phyloP scores from a whole-genome alignment of 2,329 filamentous ascomycete species.

The Penicillium sp. region DNA sequence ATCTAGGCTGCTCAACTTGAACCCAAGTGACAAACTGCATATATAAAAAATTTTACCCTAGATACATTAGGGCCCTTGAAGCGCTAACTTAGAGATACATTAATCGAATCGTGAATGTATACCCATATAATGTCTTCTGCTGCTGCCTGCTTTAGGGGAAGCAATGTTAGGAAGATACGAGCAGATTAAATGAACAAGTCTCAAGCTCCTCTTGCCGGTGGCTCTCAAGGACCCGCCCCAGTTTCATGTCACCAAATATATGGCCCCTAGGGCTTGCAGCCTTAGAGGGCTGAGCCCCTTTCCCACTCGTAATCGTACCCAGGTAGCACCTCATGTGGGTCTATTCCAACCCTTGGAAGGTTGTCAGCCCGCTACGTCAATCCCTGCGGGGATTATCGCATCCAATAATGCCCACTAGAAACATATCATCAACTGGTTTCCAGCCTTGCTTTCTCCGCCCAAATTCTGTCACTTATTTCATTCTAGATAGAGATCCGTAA shows the following conservation, averaged over 20 bases:
- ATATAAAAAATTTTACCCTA: not conserved
- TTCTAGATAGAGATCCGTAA: not conserved
- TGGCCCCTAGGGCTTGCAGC: not conserved
- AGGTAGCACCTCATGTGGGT: not conserved
- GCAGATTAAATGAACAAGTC: not conserved
- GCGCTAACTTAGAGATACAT: not conserved
- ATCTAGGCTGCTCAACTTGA: too few species aligned
- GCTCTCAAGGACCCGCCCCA: not conserved
- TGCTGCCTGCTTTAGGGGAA: not conserved
- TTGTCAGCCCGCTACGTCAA: not conserved
- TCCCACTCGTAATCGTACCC: slow-evolving; percentile 1
- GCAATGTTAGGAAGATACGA: not conserved
- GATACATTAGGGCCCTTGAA: not conserved
- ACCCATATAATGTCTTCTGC: not conserved
- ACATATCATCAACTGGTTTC: not conserved
- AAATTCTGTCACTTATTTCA: not conserved
- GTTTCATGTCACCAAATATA: not conserved
- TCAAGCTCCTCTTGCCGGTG: not conserved
- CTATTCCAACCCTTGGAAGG: not conserved
- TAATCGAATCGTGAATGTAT: not conserved
- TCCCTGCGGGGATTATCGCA: not conserved
- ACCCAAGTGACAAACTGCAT: too few species aligned
- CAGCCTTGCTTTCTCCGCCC: not conserved
- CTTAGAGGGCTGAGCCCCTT: slow-evolving; percentile 1
- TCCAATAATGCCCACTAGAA: not conserved